Evolutionary conservation across 202 grass and related monocot genomes (phyloP), one percentile per base, ranked within the genome.

Genomic region (Bolboschoenoplectus hybrid): DNA sequence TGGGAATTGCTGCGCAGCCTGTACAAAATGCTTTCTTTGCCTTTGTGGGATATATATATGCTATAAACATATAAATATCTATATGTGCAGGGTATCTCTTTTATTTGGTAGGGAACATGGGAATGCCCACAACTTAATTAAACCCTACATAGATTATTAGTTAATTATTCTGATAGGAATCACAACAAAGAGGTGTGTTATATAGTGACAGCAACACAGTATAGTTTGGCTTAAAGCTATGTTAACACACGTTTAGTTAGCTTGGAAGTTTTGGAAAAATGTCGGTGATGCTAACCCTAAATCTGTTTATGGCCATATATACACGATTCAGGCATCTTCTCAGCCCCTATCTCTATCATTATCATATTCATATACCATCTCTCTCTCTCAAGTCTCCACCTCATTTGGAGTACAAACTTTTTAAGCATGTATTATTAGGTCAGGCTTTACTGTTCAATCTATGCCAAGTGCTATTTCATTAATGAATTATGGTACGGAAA

Each of bases 261-360:
- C 81, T 83, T 83, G 81, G 19, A 83, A 64, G 81, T 67, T 36
- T 63, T 83, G 40, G 81, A 53, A 83, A 83, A 83, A 14, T 83
- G 81, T 83, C 62, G 81, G 81, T 83, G 81, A 83, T 52, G 56
- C 61, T 45, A 83, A 83, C 81, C 20, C 81, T 46, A 83, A 67
- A 65, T 67, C 19, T 83, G 44, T 67, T 52, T 66, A 67, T 82
- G 80, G 61, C 52, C 61, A 35, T 35, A 41, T 41, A 83, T 35
- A 41, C 58, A 83, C 9, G 7, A 38, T 38, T 76, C 49, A 76
- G 47, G 73, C 73, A 55, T 76, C 73, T 55, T 76, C 73, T 76
- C 73, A 55, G 20, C 13, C 73, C 49, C 26, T 26, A 14, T 53
- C 46, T 16, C 72, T 53, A 53, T 76, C 72, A 55, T 76, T 76